Evolutionary conservation across 768 basidiomycete genomes (phyloP), one percentile per base, ranked within the genome.

Genomic region (Mycena sanguinolenta): DNA sequence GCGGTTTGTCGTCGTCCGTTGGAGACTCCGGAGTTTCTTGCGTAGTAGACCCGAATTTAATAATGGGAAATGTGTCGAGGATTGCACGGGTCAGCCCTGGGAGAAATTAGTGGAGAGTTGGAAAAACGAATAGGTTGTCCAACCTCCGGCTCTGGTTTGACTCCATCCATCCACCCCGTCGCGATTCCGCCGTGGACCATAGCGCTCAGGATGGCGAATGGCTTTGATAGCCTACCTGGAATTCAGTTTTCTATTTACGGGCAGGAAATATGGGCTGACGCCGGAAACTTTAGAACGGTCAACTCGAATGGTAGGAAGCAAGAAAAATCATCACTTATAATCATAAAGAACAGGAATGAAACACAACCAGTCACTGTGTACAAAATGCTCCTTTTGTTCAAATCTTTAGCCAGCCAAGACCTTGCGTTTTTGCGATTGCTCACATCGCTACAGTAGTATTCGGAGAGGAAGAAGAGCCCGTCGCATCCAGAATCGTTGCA

Each of bases 11-110:
- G 32, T 80, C 80, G 66, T 81, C 81, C 19, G 60, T 65, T 4
- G 44, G 46, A 9, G 49, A 59, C 25, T 69, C 62, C 13, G 4
- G 55, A 42, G 66, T 52, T 19, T 63, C 34, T 38, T 60, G 63
- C 9, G 71, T 50, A 54, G 21, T 57, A 23, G 60, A 74, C 28
- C 90, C 89, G 75, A 96, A 99, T 79, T 96, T 95, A 81, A 97
- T 91, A 71, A 98, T 83, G 5, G 97, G 96, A 83, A 99, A 99
- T 4, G 96, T 98, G 74, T 99, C 97, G 63, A 99, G 84, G 66
- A 99, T 96, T 23, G 97, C 97, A 23, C 95, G 90, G 2, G 95
- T 93, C 59, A 99, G 85, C 9, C 96, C 96, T n/a, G 19, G 30
- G 42, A 19, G 10, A 21, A 28, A 46, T 30, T 30, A 46, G 36